phyloP scores from a whole-genome alignment of 768 basidiomycete species.

The Hemileccinum rubropunctum region DNA sequence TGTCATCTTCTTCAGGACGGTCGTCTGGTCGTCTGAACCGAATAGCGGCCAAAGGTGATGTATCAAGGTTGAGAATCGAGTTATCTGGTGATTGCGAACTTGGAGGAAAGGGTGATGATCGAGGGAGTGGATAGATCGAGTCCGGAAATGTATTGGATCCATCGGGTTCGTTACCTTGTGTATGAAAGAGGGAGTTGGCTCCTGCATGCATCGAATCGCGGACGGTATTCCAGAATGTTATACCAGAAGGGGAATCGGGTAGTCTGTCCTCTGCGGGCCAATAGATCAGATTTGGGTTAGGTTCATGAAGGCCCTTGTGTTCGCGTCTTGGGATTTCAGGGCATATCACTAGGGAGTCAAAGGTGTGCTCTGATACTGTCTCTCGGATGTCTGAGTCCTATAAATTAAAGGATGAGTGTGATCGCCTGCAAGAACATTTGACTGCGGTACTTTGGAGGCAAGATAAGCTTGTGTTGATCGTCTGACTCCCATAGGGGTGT shows the following conservation, averaged over 20 bases:
- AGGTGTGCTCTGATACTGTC: background rate
- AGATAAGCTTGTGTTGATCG: background rate
- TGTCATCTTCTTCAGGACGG: background rate
- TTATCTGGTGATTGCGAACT: constrained; percentile 12
- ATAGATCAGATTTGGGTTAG: background rate
- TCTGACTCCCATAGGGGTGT: background rate
- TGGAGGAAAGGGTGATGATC: constrained; percentile 23
- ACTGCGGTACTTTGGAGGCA: constrained; percentile 11
- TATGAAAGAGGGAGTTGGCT: background rate
- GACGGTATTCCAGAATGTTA: background rate
- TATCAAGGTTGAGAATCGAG: constrained; percentile 22
- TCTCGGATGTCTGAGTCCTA: constrained; percentile 3
- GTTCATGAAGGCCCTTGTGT: background rate
- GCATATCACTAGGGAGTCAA: background rate
- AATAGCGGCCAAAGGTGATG: constrained; percentile 16
- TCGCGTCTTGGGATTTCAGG: background rate
- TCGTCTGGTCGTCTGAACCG: background rate
- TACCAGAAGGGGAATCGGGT: background rate
- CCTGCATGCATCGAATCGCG: constrained; percentile 4
- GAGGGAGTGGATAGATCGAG: constrained; percentile 9
- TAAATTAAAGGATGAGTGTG: constrained; percentile 4
- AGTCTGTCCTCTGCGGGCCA: background rate
- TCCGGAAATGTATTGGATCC: background rate
- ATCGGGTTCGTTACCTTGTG: background rate
- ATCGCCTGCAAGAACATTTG: background rate